Evolutionary conservation across 352 stramenopile genomes (phyloP).

Genomic region (Aphanomyces invadans): DNA sequence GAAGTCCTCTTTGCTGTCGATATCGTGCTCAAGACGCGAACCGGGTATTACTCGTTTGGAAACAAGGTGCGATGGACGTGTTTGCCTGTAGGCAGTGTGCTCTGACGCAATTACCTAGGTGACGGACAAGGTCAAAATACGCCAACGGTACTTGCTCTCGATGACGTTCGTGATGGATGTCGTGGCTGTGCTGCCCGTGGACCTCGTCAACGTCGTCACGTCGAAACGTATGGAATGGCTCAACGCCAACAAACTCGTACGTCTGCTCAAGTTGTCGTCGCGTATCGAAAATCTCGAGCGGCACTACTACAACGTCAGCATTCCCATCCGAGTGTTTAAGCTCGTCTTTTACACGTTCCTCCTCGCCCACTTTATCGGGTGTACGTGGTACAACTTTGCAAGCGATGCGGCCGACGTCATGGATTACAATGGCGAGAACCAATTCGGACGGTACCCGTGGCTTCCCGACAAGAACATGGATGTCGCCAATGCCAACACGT

Average conservation of each 20-base stretch:
- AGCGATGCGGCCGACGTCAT: not conserved
- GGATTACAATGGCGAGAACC: not conserved
- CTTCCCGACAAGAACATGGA: constrained; percentile 3
- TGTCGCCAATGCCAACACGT: constrained; percentile 3
- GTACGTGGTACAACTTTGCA: constrained; percentile 54
- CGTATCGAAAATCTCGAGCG: constrained; percentile 30
- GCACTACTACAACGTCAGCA: constrained; percentile 36
- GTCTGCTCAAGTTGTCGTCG: constrained; percentile 29
- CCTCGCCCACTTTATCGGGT: constrained; percentile 42
- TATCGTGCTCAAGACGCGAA: constrained; percentile 38
- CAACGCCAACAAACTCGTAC: constrained; percentile 48
- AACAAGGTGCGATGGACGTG: constrained; percentile 54
- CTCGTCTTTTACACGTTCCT: constrained; percentile 43
- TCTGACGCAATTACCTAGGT: constrained; percentile 13
- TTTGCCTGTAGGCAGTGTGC: no score
- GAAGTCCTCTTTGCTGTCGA: constrained; percentile 43
- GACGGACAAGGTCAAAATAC: constrained; percentile 40
- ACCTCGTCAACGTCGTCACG: constrained; percentile 35
- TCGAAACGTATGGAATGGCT: constrained; percentile 32
- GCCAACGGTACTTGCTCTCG: constrained; percentile 37
- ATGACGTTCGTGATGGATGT: constrained; percentile 31
- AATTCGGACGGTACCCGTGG: not conserved
- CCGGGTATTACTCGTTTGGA: constrained; percentile 55
- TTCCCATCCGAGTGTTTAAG: constrained; percentile 41
- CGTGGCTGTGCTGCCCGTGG: constrained; percentile 38